Conservation (phyloP, 345 rosid genomes). For the Trapa incisa region DNA sequence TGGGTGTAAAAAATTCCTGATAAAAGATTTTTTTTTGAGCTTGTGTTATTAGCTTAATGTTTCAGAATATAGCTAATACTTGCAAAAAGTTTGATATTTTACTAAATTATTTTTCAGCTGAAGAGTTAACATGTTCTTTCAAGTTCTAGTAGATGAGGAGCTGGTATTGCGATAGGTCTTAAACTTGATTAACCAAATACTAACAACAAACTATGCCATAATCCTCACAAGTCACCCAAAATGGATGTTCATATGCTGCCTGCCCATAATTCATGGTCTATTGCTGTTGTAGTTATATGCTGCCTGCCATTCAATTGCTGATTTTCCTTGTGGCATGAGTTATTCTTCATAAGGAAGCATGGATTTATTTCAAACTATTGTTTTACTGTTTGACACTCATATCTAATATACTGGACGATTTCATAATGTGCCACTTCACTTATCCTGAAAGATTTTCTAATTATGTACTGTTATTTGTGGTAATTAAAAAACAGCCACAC, state of each 20-base stretch:
- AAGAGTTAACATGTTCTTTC: not conserved
- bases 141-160: not conserved
- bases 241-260: not conserved
- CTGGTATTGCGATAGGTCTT: not conserved
- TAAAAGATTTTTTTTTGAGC: not conserved
- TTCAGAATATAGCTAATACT: not conserved
- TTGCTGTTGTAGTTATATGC: not conserved
- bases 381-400: too few species aligned
- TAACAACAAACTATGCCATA: not conserved
- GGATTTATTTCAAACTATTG: too few species aligned
- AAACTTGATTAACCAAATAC: not conserved
- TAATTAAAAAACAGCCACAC: too few species aligned
- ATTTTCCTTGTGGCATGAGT: too few species aligned
- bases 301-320: too few species aligned
- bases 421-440: too few species aligned
- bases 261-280: not conserved
- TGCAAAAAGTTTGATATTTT: not conserved
- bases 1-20: not conserved
- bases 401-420: too few species aligned
- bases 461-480: too few species aligned
- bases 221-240: not conserved
- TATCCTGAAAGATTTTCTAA: too few species aligned
- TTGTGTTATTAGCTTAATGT: not conserved
- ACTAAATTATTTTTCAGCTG: not conserved
- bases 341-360: too few species aligned